A percentile compares a stretch with the other conserved stretches of the same genome.
These are phyloP conservation scores for Penicillium vulpinum DNA, from an alignment of 2,329 filamentous ascomycete species.

Conservation along the genomic window DNA sequence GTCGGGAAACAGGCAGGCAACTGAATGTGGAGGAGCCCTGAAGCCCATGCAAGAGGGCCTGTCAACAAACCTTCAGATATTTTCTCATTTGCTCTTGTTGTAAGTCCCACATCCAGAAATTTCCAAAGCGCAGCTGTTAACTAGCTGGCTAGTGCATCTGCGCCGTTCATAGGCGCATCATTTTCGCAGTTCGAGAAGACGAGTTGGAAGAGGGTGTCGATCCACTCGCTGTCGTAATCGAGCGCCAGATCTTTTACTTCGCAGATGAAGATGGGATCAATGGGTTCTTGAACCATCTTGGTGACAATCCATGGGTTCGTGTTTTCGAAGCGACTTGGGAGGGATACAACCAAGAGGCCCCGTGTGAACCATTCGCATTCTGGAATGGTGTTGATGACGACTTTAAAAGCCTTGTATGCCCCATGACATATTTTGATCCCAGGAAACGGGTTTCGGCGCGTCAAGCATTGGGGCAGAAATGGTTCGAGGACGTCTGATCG, in stretches of 20 bases:
- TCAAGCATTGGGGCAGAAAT: not conserved
- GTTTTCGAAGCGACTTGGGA: not conserved
- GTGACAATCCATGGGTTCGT: not conserved
- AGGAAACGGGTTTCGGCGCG: not conserved
- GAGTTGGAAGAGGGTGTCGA: not conserved
- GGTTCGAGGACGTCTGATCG: not conserved
- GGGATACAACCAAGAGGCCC: not conserved
- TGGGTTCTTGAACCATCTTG: not conserved
- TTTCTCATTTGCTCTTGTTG: not conserved
- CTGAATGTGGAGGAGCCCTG: not conserved
- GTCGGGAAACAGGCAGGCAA: not conserved
- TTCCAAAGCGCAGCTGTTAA: not conserved
- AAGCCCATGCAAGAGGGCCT: not conserved
- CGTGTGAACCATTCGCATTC: not conserved
- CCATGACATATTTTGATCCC: not conserved
- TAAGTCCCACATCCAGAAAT: not conserved
- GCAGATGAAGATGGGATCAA: not conserved
- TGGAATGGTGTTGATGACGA: not conserved
- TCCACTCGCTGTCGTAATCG: not conserved
- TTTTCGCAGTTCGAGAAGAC: not conserved
- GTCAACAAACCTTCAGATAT: not conserved
- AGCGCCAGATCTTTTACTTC: not conserved
- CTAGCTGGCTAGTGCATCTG: not conserved
- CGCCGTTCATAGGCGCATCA: not conserved
- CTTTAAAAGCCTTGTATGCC: not conserved